Percentiles rank a stretch among this genome's conserved stretches.
Conservation (phyloP, 352 stramenopile genomes). For the Globisporangium apiculatum region DNA sequence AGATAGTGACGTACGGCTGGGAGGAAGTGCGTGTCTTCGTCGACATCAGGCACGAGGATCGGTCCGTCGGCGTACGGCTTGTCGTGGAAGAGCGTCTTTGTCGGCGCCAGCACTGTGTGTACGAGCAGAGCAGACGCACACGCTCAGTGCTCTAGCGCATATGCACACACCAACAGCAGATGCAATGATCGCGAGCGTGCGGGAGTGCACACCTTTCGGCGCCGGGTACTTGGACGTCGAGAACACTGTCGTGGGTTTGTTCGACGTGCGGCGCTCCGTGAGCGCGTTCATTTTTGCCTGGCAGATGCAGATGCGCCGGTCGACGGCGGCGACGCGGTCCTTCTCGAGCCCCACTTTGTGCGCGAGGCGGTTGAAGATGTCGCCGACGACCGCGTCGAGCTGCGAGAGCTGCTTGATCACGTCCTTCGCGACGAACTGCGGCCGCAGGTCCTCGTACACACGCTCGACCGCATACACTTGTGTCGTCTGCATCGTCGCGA, state of each 20-base stretch:
- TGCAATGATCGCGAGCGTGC: background rate
- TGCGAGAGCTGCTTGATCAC: conserved; percentile 81
- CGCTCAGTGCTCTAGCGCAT: background rate
- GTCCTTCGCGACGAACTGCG: conserved; percentile 81
- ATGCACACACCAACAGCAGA: background rate
- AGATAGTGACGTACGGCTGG: conserved; percentile 30
- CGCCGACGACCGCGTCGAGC: conserved; percentile 74
- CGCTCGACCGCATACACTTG: conserved; percentile 84
- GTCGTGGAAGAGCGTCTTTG: conserved; percentile 79
- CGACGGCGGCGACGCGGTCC: conserved; percentile 64
- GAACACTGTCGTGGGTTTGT: conserved; percentile 87
- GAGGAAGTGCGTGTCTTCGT: conserved; percentile 80
- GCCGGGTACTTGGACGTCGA: conserved; percentile 84
- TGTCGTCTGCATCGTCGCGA: conserved; percentile 63
- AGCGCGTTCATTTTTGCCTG: conserved; percentile 84
- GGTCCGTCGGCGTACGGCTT: conserved; percentile 77
- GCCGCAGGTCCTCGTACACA: conserved; percentile 81
- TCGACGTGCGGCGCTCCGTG: conserved; percentile 68
- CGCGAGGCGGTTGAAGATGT: conserved; percentile 76
- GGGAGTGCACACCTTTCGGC: conserved; percentile 29
- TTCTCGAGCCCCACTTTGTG: conserved; percentile 79
- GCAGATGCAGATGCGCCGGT: conserved; percentile 65
- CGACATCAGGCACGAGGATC: conserved; percentile 52
- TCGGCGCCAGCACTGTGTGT: conserved; percentile 30
- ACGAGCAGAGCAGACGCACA: background rate